phyloP scores from a whole-genome alignment of 2,329 filamentous ascomycete species.

The Apiospora arundinis region DNA sequence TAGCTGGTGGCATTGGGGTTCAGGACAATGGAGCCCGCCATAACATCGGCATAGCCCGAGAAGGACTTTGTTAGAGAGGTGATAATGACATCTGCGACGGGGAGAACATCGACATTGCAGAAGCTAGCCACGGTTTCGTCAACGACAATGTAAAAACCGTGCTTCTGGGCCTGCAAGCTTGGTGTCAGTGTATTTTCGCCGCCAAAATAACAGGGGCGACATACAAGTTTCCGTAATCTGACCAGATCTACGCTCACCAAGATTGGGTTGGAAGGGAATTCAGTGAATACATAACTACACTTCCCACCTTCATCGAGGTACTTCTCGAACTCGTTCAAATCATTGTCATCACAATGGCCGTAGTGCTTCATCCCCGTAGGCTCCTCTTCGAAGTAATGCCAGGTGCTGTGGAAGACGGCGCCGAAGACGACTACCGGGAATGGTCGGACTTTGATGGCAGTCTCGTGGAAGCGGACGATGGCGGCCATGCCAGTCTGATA shows the following conservation, averaged over 20 bases:
- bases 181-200: background rate
- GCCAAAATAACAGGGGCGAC: constrained; percentile 26
- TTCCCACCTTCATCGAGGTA: constrained; percentile 49
- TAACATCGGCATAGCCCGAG: constrained; percentile 57
- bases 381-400: constrained; percentile 53
- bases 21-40: constrained; percentile 33
- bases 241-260: constrained; percentile 49
- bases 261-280: constrained; percentile 57
- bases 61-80: constrained; percentile 63
- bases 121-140: constrained; percentile 58
- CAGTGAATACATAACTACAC: constrained; percentile 55
- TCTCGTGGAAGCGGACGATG: constrained; percentile 51
- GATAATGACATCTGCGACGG: constrained; percentile 53
- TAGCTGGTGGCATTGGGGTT: constrained; percentile 32
- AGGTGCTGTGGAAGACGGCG: constrained; percentile 57
- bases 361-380: constrained; percentile 54
- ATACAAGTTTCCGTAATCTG: constrained; percentile 48
- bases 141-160: constrained; percentile 51
- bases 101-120: constrained; percentile 57
- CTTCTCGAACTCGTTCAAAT: constrained; percentile 51
- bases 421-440: constrained; percentile 53
- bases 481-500: constrained; percentile 62
- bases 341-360: constrained; percentile 48
- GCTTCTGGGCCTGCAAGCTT: constrained; percentile 41
- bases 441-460: constrained; percentile 43